phyloP scores from a whole-genome alignment of 2,329 filamentous ascomycete genomes.

The Colletotrichum liriopes region DNA sequence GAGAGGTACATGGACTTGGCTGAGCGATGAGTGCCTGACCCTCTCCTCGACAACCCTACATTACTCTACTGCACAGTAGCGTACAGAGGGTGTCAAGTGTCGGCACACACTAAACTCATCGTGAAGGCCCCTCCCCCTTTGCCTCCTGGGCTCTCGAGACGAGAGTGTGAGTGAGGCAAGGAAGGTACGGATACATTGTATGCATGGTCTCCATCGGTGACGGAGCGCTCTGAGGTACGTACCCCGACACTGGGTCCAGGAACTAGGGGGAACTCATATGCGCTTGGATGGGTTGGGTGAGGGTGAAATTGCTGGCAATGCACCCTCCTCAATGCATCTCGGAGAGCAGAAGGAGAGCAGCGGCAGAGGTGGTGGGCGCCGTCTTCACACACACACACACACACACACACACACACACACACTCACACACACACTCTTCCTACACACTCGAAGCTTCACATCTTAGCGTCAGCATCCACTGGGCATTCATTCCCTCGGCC shows the following conservation, averaged over 20 bases:
- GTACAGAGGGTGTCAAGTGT: constrained; percentile 19
- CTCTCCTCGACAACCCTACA: constrained; percentile 13
- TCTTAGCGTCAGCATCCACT: constrained; percentile 35
- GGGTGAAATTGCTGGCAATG: constrained; percentile 43
- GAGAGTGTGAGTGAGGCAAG: constrained; percentile 8
- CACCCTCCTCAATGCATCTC: constrained; percentile 35
- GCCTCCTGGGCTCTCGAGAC: constrained; percentile 1
- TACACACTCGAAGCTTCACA: constrained; percentile 35
- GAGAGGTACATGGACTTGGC: constrained; percentile 17
- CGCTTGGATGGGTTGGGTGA: constrained; percentile 41
- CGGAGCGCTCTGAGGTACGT: constrained; percentile 15
- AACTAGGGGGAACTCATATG: constrained; percentile 31
- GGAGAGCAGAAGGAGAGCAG: neutral
- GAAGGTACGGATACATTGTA: constrained; percentile 13
- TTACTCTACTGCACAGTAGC: constrained; percentile 24
- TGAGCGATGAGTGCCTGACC: constrained; percentile 4
- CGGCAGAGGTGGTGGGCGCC: constrained; percentile 12
- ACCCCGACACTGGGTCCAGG: constrained; percentile 16
- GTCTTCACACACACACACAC: constrained; percentile 11
- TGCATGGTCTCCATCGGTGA: constrained; percentile 17
- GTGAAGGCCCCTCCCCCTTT: constrained; percentile 6
- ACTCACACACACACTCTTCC: constrained; percentile 21
- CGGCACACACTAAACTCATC: constrained; percentile 19
- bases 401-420: too few relatives aligned
- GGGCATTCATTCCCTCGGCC: constrained; percentile 22